These are phyloP conservation scores for Cyathus striatus DNA, from an alignment of 768 basidiomycete genomes.

Conservation along the genomic window DNA sequence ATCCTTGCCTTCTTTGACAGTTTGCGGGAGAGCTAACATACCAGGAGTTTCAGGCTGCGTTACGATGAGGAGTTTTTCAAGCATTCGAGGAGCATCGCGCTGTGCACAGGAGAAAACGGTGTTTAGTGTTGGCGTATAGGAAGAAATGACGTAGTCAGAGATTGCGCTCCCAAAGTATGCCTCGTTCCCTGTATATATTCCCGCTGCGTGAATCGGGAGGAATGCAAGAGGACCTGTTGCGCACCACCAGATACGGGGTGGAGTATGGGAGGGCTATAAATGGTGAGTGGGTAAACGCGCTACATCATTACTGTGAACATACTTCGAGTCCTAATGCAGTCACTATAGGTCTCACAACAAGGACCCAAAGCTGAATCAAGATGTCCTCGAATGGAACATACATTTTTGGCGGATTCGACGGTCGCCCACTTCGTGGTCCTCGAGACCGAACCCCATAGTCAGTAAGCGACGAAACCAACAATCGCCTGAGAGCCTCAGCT, in stretches of 20 bases:
- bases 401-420: too few relatives aligned
- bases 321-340: conserved; percentile 2
- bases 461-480: background rate
- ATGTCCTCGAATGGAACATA: background rate
- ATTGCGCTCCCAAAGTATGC: conserved; percentile 8
- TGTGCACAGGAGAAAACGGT: background rate
- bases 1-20: background rate
- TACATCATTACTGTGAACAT: background rate
- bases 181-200: conserved; percentile 5
- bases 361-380: conserved; percentile 1
- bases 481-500: background rate
- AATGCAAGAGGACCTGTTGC: conserved; percentile 8
- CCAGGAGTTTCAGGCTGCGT: background rate
- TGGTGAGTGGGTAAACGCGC: too few relatives aligned
- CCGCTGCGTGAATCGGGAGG: conserved; percentile 13
- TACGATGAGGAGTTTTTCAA: background rate
- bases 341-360: conserved; percentile 3
- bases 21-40: background rate
- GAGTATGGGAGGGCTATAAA: conserved; percentile 7
- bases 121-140: conserved; percentile 1
- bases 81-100: background rate
- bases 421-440: background rate
- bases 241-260: conserved; percentile 14
- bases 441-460: background rate
- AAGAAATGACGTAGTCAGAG: conserved; percentile 9